Conservation (phyloP, 805 yeast species). For the Lipomyces yamadae region DNA sequence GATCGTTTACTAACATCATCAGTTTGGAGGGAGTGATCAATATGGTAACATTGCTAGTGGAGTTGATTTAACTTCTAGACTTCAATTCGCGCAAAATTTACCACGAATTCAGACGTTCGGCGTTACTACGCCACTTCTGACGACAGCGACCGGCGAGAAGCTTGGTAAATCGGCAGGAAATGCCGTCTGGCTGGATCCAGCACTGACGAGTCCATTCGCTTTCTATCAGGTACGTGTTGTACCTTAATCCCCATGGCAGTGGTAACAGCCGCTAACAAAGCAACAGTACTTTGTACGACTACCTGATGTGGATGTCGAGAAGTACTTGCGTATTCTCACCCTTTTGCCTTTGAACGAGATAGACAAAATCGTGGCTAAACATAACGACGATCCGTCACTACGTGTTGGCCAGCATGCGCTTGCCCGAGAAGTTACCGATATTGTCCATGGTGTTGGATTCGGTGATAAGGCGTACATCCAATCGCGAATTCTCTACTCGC, state of each 20-base stretch:
- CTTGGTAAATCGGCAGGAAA: constrained; percentile 98
- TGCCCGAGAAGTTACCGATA: constrained; percentile 84
- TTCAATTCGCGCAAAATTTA: constrained; percentile 43
- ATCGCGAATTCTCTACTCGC: constrained; percentile 69
- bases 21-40: constrained; percentile 90
- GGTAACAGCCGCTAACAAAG: neutral
- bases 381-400: constrained; percentile 60
- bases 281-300: constrained; percentile 64
- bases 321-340: constrained; percentile 76
- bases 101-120: constrained; percentile 59
- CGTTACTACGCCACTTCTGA: constrained; percentile 84
- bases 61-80: constrained; percentile 76
- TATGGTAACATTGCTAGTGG: constrained; percentile 99
- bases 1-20: neutral
- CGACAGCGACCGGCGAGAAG: constrained; percentile 87
- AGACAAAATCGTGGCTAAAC: constrained; percentile 57
- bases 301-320: constrained; percentile 74
- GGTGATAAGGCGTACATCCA: constrained; percentile 71
- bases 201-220: constrained; percentile 77
- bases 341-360: constrained; percentile 70
- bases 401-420: constrained; percentile 76
- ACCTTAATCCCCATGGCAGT: neutral
- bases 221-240: constrained; percentile 61
- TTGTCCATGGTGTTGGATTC: constrained; percentile 81
- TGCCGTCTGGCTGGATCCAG: constrained; percentile 82